A percentile compares a stretch with the other conserved stretches of the same genome.
Conservation (phyloP, 2,329 filamentous ascomycete species). For the Botryotinia globosa region DNA sequence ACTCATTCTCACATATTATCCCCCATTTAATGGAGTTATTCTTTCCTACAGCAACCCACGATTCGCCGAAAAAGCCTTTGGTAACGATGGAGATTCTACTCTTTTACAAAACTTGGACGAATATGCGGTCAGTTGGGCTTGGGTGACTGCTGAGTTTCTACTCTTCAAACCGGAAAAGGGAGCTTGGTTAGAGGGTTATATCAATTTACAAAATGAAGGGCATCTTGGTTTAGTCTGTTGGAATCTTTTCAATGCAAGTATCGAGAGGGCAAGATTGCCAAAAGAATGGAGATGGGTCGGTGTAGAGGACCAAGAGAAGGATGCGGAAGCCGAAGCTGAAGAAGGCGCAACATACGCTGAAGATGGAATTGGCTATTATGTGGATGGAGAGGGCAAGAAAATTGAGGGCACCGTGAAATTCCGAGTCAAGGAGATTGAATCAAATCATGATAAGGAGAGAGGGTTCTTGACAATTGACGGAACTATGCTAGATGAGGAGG, state of each 20-base stretch:
- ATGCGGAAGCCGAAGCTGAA: slow-evolving; percentile 38
- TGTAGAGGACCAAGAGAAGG: slow-evolving; percentile 42
- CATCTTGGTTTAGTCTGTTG: slow-evolving; percentile 87
- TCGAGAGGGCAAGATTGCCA: slow-evolving; percentile 75
- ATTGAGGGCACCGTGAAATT: slow-evolving; percentile 72
- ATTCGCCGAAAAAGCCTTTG: slow-evolving; percentile 58
- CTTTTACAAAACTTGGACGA: slow-evolving; percentile 64
- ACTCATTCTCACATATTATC: slow-evolving; percentile 73
- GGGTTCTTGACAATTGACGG: slow-evolving; percentile 85
- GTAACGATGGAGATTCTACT: slow-evolving; percentile 47
- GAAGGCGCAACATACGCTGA: slow-evolving; percentile 46
- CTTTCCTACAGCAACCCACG: slow-evolving; percentile 69
- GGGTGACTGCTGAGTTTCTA: slow-evolving; percentile 83
- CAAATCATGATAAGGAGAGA: slow-evolving; percentile 68
- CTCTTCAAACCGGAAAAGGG: slow-evolving; percentile 76
- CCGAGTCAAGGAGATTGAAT: slow-evolving; percentile 81
- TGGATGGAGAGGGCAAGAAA: slow-evolving; percentile 65
- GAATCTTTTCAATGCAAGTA: slow-evolving; percentile 87
- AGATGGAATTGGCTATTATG: slow-evolving; percentile 69
- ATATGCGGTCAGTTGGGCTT: slow-evolving; percentile 81
- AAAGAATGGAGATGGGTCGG: slow-evolving; percentile 75
- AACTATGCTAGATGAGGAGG: slow-evolving; percentile 71
- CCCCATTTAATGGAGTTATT: slow-evolving; percentile 69
- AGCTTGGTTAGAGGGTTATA: slow-evolving; percentile 71
- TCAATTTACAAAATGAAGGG: slow-evolving; percentile 84